Evolutionary conservation across 805 yeast species (phyloP), one percentile per base, ranked within the genome.

Genomic region (Yarrowia deformans): DNA sequence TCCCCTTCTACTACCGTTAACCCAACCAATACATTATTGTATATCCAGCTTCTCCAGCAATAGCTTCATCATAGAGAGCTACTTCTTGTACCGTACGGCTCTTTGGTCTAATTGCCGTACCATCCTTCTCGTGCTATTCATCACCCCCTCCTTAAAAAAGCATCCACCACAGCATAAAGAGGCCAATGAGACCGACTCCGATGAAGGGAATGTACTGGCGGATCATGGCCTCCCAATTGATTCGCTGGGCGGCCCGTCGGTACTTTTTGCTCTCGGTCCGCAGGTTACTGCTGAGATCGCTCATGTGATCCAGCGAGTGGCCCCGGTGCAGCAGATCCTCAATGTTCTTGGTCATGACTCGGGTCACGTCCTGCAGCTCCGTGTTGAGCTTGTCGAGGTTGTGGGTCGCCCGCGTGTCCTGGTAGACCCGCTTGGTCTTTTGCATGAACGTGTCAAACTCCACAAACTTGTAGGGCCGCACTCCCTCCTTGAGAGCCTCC

Each of bases 261-360:
- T 95, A 95, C 78, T 91, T 94, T 73, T 89, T 86, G 14, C 97
- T 89, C 77, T 93, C 96, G 71, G 87, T 86, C 75, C 91, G 87
- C 77, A 95, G 83, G 50, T 88, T 85, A 12, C 89, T 86, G 42
- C 97, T 90, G 76, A 95, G 83, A 76, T 95, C 97, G 70, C 91
- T 87, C 94, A 95, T 91, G 55, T 79, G 74, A 78, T 95, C 98
- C 73, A 95, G 84, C 8, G 93, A 89, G 77, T 95, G 98, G 13
- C 99, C 99, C 75, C 99, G 85, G 79, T 94, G 93, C 46, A 95
- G 83, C 72, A 95, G 82, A 79, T 95, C 99, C 78, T 95, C 98
- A 70, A 95, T 95, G 78, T 95, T 95, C 75, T 94, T 94, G 70
- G 97, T 92, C 97, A 95, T 91, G 69, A 95, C 96, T 72, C 91